Conservation (phyloP, 1,139 yeast species). For the Dujonia santamariae region DNA sequence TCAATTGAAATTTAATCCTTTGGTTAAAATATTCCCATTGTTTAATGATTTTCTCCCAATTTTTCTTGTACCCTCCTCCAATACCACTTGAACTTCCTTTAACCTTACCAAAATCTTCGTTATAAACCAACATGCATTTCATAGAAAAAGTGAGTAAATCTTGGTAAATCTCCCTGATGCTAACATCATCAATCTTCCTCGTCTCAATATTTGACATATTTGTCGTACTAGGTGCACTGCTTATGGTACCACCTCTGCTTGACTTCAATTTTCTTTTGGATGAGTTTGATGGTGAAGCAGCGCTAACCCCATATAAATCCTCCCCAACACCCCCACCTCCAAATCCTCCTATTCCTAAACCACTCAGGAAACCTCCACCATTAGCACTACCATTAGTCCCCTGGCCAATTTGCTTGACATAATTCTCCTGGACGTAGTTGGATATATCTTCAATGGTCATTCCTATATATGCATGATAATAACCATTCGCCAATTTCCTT, state of each 20-base stretch:
- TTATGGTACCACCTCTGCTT: too few species aligned
- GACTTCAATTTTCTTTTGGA: too few species aligned
- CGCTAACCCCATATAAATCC: neutral
- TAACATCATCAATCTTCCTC: constrained; percentile 22
- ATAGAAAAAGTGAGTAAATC: constrained; percentile 27
- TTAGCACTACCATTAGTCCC: constrained; percentile 1
- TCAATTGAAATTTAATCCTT: constrained; percentile 25
- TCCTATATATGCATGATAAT: constrained; percentile 20
- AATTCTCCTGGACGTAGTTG: constrained; percentile 23
- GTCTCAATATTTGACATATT: neutral
- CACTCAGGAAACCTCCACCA: constrained; percentile 2
- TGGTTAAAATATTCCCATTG: constrained; percentile 35
- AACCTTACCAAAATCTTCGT: constrained; percentile 17
- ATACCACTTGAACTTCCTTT: neutral
- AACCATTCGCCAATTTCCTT: constrained; percentile 16
- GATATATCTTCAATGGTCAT: constrained; percentile 33
- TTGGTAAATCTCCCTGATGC: constrained; percentile 28
- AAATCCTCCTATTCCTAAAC: neutral
- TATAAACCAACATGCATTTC: constrained; percentile 21
- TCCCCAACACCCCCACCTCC: constrained; percentile 2
- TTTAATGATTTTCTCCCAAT: constrained; percentile 20
- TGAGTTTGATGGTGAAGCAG: neutral
- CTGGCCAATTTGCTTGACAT: constrained; percentile 7
- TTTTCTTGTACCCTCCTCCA: constrained; percentile 8
- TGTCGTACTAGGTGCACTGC: neutral